Evolutionary conservation across 1,139 yeast genomes (phyloP).

Genomic region (Starmera stellimalicola): DNA sequence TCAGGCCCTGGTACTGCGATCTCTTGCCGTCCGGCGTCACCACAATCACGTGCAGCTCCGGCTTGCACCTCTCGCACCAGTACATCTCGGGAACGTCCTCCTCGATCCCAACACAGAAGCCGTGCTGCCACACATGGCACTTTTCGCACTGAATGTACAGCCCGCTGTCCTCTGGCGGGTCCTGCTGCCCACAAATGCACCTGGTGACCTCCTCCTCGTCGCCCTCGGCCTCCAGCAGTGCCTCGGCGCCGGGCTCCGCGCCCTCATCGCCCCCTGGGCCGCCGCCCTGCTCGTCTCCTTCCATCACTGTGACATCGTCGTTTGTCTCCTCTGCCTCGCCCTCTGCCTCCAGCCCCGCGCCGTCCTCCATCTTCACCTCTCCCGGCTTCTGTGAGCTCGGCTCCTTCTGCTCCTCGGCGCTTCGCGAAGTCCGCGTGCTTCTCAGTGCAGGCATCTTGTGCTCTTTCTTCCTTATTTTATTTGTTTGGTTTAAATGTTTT

Average conservation of each 20-base stretch:
- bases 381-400: not conserved
- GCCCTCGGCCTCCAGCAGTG: slow-evolving; percentile 20
- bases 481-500: not conserved
- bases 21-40: slow-evolving; percentile 38
- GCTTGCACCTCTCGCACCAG: slow-evolving; percentile 87
- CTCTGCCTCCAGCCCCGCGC: not conserved
- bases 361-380: not conserved
- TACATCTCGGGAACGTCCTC: slow-evolving; percentile 83
- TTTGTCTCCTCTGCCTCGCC: not conserved
- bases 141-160: slow-evolving; percentile 77
- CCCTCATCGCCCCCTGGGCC: slow-evolving; percentile 12
- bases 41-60: slow-evolving; percentile 60
- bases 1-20: slow-evolving; percentile 23
- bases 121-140: slow-evolving; percentile 97
- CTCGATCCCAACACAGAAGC: slow-evolving; percentile 81
- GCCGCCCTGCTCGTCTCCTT: slow-evolving; percentile 8
- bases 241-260: slow-evolving; percentile 10
- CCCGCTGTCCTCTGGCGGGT: slow-evolving; percentile 46
- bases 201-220: slow-evolving; percentile 59
- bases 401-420: slow-evolving; percentile 7
- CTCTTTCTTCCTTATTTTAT: not conserved
- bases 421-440: slow-evolving; percentile 11
- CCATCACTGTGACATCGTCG: slow-evolving; percentile 1
- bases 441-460: slow-evolving; percentile 10
- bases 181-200: slow-evolving; percentile 71